Evolutionary conservation across 306 rosid species (phyloP).

Genomic region (Corylus americana): DNA sequence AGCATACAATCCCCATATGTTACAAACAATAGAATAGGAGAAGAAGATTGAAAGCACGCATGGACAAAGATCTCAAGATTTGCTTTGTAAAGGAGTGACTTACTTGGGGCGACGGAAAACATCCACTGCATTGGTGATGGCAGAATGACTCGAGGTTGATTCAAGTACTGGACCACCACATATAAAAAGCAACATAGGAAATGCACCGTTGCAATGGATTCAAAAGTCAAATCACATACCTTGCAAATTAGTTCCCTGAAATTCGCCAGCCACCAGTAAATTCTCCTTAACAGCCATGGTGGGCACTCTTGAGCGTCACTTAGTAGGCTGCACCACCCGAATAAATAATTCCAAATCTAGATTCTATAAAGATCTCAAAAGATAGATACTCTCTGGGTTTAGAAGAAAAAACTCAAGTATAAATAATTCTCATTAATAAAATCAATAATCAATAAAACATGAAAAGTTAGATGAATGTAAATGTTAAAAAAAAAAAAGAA

Average conservation of each 20-base stretch:
- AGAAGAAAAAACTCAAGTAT: no score
- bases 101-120: conserved; percentile 58
- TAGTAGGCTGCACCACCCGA: no score
- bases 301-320: conserved; percentile 61
- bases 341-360: no score
- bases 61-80: neutral
- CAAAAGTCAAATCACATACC: conserved; percentile 40
- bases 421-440: no score
- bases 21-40: no score
- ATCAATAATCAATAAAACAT: no score
- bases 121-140: conserved; percentile 91
- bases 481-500: no score
- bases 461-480: no score
- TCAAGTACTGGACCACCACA: conserved; percentile 55
- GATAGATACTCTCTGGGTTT: no score
- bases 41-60: no score
- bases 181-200: conserved; percentile 16
- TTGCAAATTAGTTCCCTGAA: conserved; percentile 95
- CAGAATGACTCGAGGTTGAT: conserved; percentile 76
- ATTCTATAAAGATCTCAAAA: no score
- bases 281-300: conserved; percentile 90
- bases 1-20: no score
- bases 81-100: conserved; percentile 25
- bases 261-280: conserved; percentile 86
- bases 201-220: neutral